Base-by-base conservation (phyloP, 225 moss, liverwort and hornwort species). In the Anthoceros angustus region DNA sequence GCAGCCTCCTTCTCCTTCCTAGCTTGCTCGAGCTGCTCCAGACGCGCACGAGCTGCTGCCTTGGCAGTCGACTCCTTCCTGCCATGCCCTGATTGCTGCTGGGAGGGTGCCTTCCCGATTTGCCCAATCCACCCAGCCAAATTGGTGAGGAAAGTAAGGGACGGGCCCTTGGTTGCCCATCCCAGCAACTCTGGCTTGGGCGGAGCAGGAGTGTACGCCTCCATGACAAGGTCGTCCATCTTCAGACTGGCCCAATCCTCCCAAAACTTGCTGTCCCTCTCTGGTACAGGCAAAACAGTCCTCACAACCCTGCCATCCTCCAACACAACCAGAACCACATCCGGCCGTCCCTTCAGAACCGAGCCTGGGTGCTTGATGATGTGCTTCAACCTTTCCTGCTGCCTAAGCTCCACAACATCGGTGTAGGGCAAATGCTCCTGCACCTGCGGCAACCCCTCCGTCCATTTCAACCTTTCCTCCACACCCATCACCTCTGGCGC, bases 291-390 rank as follows among this genome's bases (percentile, higher is more conserved):
- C 6, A 98, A 76, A 65, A 98, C 87, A 25, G 86, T 87, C 21
- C 95, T 83, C 23, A 98, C 64, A 10, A 98, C 91, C 25, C 91
- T 83, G 61, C 88, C 88, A 48, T 98, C 88, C 32, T 73, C 76
- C 81, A 98, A 72, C 6, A 98, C 87, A 25, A 98, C 67, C 40
- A 91, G 80, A 39, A 98, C 87, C 72, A 78, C 79, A 48, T 98
- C 88, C 0, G 95, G 81, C 1, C 74, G 62, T 42, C 76, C 75
- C 63, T 86, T 81, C 68, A 98, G 66, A 76, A 66, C 76, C 25
- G 85, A 85, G 42, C 74, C 77, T 4, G 95, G 95, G 76, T 95
- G 94, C 73, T 95, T 95, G 63, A 95, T 83, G 18, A 95, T 76
- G 73, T 95, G 79, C 67, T 91, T 88, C 73, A 95, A 18, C 42